These are phyloP conservation scores for Styphnolobium japonicum DNA, from an alignment of 306 rosid species.

Conservation along the genomic window DNA sequence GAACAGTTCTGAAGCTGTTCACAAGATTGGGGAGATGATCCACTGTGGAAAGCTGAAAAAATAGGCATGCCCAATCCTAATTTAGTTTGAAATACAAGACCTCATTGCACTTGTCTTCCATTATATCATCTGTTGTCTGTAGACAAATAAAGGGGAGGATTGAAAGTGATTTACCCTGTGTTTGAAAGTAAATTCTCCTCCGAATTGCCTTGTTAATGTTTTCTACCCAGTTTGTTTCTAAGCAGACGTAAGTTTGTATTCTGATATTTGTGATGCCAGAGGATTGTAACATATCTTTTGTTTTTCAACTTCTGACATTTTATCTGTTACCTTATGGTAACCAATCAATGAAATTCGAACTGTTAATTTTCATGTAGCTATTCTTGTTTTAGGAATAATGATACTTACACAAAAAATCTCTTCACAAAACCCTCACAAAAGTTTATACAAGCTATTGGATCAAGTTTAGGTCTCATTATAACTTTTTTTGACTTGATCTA, in stretches of 20 bases:
- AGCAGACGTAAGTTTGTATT: neutral
- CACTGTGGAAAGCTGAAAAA: neutral
- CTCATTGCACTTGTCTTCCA: neutral
- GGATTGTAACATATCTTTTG: neutral
- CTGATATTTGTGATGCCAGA: conserved; percentile 2
- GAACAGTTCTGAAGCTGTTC: conserved; percentile 5
- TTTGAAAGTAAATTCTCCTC: conserved; percentile 1
- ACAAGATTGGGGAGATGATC: neutral
- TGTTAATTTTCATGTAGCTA: neutral
- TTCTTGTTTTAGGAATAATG: neutral
- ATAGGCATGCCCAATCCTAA: neutral
- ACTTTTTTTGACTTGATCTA: too few relatives aligned
- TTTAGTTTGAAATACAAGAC: neutral
- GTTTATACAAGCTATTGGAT: too few relatives aligned
- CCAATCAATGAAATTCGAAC: neutral
- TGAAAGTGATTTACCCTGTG: conserved; percentile 2
- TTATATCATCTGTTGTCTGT: neutral
- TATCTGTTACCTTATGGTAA: neutral
- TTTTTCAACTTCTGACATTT: neutral
- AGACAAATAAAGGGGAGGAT: conserved; percentile 16
- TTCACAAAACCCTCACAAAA: too few relatives aligned
- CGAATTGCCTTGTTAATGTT: neutral
- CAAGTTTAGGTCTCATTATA: too few relatives aligned
- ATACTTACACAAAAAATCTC: too few relatives aligned
- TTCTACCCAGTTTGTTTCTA: neutral